These are phyloP conservation scores for Chlamydomonas schloesseri DNA, from an alignment of 139 green algal species.

Conservation along the genomic window DNA sequence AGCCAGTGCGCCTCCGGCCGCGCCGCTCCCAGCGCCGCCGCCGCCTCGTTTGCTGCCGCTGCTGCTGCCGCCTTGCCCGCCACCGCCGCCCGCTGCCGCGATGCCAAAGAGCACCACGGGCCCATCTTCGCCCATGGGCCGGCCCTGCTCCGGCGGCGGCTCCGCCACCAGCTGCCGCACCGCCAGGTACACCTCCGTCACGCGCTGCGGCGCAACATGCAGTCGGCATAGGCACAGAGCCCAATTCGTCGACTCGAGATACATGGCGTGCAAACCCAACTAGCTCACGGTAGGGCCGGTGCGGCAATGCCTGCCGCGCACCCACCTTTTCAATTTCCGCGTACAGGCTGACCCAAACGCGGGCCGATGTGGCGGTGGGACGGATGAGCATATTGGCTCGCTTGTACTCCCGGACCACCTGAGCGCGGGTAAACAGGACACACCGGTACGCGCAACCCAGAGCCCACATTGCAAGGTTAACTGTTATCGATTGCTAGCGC, in stretches of 20 bases:
- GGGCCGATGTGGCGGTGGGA: conserved; percentile 26
- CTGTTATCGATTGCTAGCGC: too few relatives aligned
- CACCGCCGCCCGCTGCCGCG: neutral
- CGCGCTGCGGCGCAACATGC: conserved; percentile 12
- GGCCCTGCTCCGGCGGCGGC: conserved; percentile 1
- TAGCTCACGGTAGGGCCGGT: too few relatives aligned
- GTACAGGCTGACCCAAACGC: conserved; percentile 57
- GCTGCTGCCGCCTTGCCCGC: neutral
- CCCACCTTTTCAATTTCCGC: conserved; percentile 57
- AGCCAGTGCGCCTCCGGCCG: neutral
- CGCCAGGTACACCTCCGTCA: conserved; percentile 48
- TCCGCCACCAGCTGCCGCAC: conserved; percentile 40
- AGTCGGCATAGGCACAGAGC: too few relatives aligned
- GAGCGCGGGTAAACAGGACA: too few relatives aligned
- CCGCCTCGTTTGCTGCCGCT: neutral
- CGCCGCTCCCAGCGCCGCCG: neutral
- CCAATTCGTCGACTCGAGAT: too few relatives aligned
- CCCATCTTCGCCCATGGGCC: conserved; percentile 18
- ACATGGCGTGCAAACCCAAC: too few relatives aligned
- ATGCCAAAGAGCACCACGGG: neutral
- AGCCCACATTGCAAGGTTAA: too few relatives aligned
- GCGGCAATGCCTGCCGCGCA: too few relatives aligned
- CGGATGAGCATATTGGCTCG: conserved; percentile 50
- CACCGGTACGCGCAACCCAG: too few relatives aligned
- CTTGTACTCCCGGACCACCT: conserved; percentile 53